Evolutionary conservation across 129 eudicot genomes (phyloP).

Genomic region (Helianthus tuberosus): DNA sequence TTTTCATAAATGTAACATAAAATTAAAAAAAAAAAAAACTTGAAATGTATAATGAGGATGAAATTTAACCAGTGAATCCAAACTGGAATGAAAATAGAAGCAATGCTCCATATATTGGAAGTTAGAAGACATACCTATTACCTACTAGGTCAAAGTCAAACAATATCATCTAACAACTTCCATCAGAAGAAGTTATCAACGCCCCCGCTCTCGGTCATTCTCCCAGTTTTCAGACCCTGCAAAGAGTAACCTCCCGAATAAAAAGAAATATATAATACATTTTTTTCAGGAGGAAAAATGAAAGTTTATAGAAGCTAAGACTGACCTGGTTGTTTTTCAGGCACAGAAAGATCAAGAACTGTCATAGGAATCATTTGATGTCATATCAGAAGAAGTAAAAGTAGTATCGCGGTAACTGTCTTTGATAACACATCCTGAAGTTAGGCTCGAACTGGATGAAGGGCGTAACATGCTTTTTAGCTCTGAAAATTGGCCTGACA

Average conservation of each 20-base stretch:
- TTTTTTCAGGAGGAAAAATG: constrained; percentile 33
- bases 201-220: constrained; percentile 92
- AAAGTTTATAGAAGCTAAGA: constrained; percentile 42
- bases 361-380: constrained; percentile 76
- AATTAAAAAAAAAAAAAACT: not conserved
- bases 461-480: constrained; percentile 73
- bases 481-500: constrained; percentile 91
- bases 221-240: constrained; percentile 97
- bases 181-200: constrained; percentile 94
- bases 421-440: constrained; percentile 59
- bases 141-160: constrained; percentile 22
- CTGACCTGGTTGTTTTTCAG: constrained; percentile 74
- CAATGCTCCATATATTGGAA: constrained; percentile 26
- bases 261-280: constrained; percentile 38
- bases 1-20: not conserved
- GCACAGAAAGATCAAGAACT: constrained; percentile 77
- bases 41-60: constrained; percentile 7
- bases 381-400: constrained; percentile 62
- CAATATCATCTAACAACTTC: constrained; percentile 53
- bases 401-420: constrained; percentile 53
- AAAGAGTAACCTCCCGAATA: constrained; percentile 12
- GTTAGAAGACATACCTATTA: constrained; percentile 33
- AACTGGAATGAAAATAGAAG: not conserved
- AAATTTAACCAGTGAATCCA: constrained; percentile 12
- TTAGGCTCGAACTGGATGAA: constrained; percentile 62